These are phyloP conservation scores for Fagus sylvatica DNA, from an alignment of 306 rosid species.

Conservation along the genomic window DNA sequence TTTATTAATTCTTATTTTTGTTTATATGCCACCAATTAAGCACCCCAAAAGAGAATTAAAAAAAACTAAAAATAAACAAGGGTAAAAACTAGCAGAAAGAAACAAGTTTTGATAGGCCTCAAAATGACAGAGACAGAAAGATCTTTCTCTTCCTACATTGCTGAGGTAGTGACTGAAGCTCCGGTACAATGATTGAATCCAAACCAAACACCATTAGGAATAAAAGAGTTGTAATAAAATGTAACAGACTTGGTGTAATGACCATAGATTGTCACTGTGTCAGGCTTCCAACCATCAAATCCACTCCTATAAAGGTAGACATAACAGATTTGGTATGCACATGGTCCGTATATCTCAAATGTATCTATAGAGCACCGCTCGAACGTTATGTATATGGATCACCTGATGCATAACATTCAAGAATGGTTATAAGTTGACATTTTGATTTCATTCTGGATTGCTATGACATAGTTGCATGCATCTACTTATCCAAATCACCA, in stretches of 20 bases:
- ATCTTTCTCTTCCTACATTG: slow-evolving; percentile 6
- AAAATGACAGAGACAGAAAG: not conserved
- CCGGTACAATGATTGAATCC: slow-evolving; percentile 61
- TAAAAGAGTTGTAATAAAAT: slow-evolving; percentile 50
- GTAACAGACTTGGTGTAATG: slow-evolving; percentile 37
- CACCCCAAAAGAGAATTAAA: no score
- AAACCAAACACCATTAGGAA: slow-evolving; percentile 69
- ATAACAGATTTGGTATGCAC: slow-evolving; percentile 62
- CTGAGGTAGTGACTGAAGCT: slow-evolving; percentile 30
- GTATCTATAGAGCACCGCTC: slow-evolving; percentile 86
- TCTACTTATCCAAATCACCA: no score
- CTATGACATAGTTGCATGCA: not conserved
- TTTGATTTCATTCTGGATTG: not conserved
- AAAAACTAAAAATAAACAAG: no score
- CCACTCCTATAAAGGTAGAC: slow-evolving; percentile 71
- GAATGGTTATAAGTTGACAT: not conserved
- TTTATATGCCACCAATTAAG: no score
- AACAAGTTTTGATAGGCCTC: no score
- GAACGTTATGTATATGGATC: slow-evolving; percentile 60
- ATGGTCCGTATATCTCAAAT: slow-evolving; percentile 66
- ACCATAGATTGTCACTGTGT: slow-evolving; percentile 57
- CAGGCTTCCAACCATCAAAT: slow-evolving; percentile 81
- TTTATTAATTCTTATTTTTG: no score
- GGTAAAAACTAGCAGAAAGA: no score
- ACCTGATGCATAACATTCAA: slow-evolving; percentile 47